Evolutionary conservation across 352 stramenopile genomes (phyloP), one percentile per base, ranked within the genome.

Genomic region (Lagenidium sp.): DNA sequence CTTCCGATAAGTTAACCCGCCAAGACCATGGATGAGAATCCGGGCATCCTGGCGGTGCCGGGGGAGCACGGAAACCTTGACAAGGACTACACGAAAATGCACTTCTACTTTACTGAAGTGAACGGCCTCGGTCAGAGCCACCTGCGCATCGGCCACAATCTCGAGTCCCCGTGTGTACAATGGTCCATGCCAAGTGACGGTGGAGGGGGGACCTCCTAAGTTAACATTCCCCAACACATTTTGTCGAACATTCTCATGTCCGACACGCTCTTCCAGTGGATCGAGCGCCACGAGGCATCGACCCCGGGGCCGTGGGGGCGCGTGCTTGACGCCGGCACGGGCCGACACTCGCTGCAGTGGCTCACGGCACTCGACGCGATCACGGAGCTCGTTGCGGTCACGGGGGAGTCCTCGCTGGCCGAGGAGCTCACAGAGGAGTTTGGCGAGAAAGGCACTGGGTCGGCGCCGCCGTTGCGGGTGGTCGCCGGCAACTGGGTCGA

Each of bases 281-380:
- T 81, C 37, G 68, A 81, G 48, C 41, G 44, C 22, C 57, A 72
- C 30, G 63, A 73, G 26, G 44, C 44, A 13, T 19, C 50, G 7
- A 4, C 34, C 12, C 44, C 37, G 15, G 41, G 48, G 20, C 52
- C 58, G 0, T 72, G 52, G 57, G 65, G 59, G 0, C 60, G 47
- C 15, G 67, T 93, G 38, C 52, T 95, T n/a, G 82, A 95, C 59
- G 77, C 79, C 1, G 82, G 82, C 12, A 95, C 82, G 1, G 82
- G 82, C 22, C 48, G 64, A 40, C 82, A 94, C 54, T 88, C 72
- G 21, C 42, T 94, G 4, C 65, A 71, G n/a, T 94, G 82, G 82
- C 77, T 94, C 21, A 82, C 63, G 53, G 26, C 40, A 22, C n/a
- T 91, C 50, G 50, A 68, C 16, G 68, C 44, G 13, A 47, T 64